Percentiles rank a stretch among this genome's conserved stretches.
Conservation (phyloP, 345 rosid species). For the Cochlearia excelsa region DNA sequence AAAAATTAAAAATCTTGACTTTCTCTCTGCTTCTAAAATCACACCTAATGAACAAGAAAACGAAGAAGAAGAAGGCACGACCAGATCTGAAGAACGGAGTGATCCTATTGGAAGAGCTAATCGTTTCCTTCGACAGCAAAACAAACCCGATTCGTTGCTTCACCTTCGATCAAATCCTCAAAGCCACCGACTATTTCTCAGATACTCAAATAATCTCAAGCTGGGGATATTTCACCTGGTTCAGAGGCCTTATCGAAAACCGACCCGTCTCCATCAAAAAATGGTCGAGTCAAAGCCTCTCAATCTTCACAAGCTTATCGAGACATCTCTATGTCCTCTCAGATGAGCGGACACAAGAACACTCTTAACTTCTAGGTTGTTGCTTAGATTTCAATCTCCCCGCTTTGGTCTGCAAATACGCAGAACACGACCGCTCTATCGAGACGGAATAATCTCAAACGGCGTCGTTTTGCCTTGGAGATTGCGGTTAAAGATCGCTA, state of each 20-base stretch:
- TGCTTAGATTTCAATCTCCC: constrained; percentile 29
- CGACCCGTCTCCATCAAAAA: constrained; percentile 30
- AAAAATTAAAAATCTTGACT: neutral
- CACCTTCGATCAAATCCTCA: constrained; percentile 28
- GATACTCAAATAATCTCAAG: constrained; percentile 24
- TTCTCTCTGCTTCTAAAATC: neutral
- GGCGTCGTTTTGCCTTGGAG: constrained; percentile 25
- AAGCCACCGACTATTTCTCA: constrained; percentile 30
- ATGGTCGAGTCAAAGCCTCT: constrained; percentile 25
- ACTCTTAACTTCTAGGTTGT: constrained; percentile 25
- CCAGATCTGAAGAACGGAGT: constrained; percentile 26
- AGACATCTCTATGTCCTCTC: constrained; percentile 30
- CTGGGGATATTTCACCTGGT: constrained; percentile 32
- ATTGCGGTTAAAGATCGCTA: constrained; percentile 26
- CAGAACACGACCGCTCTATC: constrained; percentile 22
- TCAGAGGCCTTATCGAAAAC: constrained; percentile 29
- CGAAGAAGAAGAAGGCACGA: constrained; percentile 8
- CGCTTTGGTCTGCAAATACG: constrained; percentile 20
- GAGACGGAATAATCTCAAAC: constrained; percentile 16
- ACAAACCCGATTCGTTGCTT: constrained; percentile 35
- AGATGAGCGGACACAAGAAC: constrained; percentile 29
- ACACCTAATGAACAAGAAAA: constrained; percentile 21
- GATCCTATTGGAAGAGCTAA: constrained; percentile 24
- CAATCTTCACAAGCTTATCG: constrained; percentile 26
- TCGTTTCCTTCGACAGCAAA: constrained; percentile 27